phyloP scores from a whole-genome alignment of 768 basidiomycete species.

The Hypholoma fasciculare region DNA sequence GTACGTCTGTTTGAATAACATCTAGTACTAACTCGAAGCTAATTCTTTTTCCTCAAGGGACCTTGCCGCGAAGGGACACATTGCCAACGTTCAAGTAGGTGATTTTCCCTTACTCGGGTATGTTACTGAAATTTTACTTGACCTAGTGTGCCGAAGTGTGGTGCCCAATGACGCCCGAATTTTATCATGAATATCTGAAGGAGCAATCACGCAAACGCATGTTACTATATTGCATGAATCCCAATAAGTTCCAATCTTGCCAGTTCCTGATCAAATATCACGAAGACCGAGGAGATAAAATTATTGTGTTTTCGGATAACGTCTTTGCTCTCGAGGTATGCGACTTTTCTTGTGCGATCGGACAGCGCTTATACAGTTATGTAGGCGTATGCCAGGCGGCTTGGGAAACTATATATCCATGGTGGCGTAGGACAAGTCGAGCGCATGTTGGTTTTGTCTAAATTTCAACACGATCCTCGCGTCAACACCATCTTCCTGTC shows the following conservation, averaged over 20 bases:
- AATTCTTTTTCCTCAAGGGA: constrained; percentile 49
- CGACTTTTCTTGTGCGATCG: constrained; percentile 1
- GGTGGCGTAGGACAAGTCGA: constrained; percentile 94
- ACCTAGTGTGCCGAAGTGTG: constrained; percentile 96
- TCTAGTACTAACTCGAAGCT: constrained; percentile 5
- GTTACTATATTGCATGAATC: constrained; percentile 99
- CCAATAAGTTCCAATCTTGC: constrained; percentile 98
- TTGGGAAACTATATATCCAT: constrained; percentile 94
- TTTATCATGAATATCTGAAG: constrained; percentile 95
- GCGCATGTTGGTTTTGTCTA: constrained; percentile 90
- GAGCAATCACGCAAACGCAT: constrained; percentile 93
- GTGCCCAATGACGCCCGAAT: constrained; percentile 99
- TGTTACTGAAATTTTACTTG: constrained; percentile 1
- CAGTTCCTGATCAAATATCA: constrained; percentile 99
- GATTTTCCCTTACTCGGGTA: neutral
- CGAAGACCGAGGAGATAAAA: constrained; percentile 96
- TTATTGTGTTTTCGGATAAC: constrained; percentile 99
- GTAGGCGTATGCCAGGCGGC: constrained; percentile 90
- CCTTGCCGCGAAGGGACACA: constrained; percentile 97
- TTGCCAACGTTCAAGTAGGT: constrained; percentile 97
- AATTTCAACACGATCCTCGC: constrained; percentile 93
- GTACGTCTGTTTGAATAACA: constrained; percentile 30
- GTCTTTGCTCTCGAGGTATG: constrained; percentile 93
- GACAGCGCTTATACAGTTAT: constrained; percentile 6
- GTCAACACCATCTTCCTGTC: constrained; percentile 99